These are phyloP conservation scores for Boeremia lycopersici DNA, from an alignment of 2,329 filamentous ascomycete species.

Conservation along the genomic window DNA sequence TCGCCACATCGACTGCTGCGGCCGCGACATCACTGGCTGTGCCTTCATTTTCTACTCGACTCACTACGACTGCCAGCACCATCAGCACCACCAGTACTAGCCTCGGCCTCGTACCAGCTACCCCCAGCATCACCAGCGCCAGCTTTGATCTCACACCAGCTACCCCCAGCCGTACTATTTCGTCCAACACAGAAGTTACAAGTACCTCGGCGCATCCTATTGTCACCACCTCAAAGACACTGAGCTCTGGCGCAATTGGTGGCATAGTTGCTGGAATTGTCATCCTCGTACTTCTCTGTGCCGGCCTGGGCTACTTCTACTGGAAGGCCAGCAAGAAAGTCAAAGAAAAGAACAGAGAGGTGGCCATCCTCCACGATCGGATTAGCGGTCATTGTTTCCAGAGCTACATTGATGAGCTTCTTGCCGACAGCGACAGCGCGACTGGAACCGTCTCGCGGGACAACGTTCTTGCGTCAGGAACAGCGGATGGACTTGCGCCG, in stretches of 20 bases:
- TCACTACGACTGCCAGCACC: no score
- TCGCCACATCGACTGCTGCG: neutral
- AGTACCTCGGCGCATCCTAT: neutral
- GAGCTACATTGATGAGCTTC: conserved; percentile 14
- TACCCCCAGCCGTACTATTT: neutral
- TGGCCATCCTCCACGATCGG: conserved; percentile 12
- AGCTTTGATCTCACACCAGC: neutral
- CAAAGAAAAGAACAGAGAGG: neutral
- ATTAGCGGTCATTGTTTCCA: conserved; percentile 11
- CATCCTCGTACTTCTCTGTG: conserved; percentile 1
- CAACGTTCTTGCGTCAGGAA: no score
- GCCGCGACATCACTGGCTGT: neutral
- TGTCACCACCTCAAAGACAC: neutral
- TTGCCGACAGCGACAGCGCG: neutral
- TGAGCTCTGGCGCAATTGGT: neutral
- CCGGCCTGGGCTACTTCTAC: conserved; percentile 4
- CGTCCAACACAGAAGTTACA: neutral
- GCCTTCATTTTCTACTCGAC: neutral
- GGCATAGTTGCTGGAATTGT: neutral
- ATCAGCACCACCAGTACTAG: neutral
- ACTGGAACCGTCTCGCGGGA: neutral
- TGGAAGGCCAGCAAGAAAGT: conserved; percentile 6
- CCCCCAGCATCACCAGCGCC: neutral
- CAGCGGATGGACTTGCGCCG: neutral
- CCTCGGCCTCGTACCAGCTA: neutral